Evolutionary conservation across 1,284 basidiomycete species (phyloP).

Genomic region (Microbotryum silenes-acaulis): DNA sequence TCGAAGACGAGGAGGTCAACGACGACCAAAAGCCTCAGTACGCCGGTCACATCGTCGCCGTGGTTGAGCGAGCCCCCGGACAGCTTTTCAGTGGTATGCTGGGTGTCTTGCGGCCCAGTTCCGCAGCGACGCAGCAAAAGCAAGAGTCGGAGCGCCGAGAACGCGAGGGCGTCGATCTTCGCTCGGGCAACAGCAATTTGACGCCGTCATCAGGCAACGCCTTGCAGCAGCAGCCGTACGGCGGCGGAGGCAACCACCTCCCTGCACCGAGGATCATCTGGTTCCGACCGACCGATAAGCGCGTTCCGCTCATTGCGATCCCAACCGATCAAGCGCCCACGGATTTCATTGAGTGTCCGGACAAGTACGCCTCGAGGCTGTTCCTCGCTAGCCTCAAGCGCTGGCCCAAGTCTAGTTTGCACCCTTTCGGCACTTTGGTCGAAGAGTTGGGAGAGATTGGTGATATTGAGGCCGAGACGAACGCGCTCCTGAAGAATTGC

Average conservation of each 20-base stretch:
- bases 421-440: conserved; percentile 96
- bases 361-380: conserved; percentile 78
- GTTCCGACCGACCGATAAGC: conserved; percentile 99
- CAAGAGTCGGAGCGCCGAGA: conserved; percentile 96
- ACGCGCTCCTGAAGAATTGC: conserved; percentile 93
- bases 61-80: conserved; percentile 93
- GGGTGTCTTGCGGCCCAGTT: conserved; percentile 88
- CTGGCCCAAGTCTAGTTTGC: conserved; percentile 77
- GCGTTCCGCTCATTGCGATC: conserved; percentile 96
- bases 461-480: conserved; percentile 94
- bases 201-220: not conserved
- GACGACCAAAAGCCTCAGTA: conserved; percentile 93
- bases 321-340: conserved; percentile 91
- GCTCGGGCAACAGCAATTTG: conserved; percentile 1
- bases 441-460: conserved; percentile 99
- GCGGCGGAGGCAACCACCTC: conserved; percentile 48
- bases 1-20: conserved; percentile 94
- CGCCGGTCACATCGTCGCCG: conserved; percentile 38
- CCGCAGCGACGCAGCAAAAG: conserved; percentile 98
- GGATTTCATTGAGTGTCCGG: conserved; percentile 92
- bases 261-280: conserved; percentile 94
- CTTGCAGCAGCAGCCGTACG: not conserved
- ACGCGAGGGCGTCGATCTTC: conserved; percentile 73
- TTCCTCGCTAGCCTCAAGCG: conserved; percentile 99
- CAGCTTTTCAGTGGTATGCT: conserved; percentile 97